Percentiles rank a stretch among this genome's conserved stretches.
Evolutionary conservation across 805 yeast species (phyloP).

Genomic region (Trichomonascus vanleenenianus): DNA sequence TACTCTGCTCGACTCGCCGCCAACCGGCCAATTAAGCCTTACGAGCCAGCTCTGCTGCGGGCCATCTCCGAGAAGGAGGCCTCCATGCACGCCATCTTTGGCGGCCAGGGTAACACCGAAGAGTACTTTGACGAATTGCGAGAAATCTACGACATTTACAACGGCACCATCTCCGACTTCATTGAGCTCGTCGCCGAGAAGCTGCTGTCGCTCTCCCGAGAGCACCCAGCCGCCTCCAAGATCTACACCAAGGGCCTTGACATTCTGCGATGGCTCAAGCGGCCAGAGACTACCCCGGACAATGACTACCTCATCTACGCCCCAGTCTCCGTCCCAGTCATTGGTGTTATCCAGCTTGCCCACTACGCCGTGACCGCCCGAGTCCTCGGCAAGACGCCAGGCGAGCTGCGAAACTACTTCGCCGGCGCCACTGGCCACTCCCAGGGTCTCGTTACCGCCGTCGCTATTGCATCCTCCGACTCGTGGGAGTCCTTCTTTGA

Average conservation of each 20-base stretch:
- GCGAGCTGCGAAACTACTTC: constrained; percentile 64
- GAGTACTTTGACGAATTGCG: constrained; percentile 96
- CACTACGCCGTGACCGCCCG: constrained; percentile 87
- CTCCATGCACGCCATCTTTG: constrained; percentile 75
- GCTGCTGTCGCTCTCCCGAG: constrained; percentile 58
- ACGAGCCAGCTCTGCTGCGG: constrained; percentile 55
- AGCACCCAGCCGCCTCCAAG: constrained; percentile 72
- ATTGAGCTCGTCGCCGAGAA: constrained; percentile 60
- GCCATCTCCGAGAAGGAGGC: constrained; percentile 53
- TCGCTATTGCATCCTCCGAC: constrained; percentile 74
- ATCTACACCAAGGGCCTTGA: constrained; percentile 92
- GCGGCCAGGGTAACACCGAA: constrained; percentile 98
- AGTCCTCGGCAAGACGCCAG: constrained; percentile 81
- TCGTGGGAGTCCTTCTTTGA: constrained; percentile 78
- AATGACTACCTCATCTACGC: constrained; percentile 80
- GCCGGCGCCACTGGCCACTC: constrained; percentile 39
- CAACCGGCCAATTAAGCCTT: constrained; percentile 41
- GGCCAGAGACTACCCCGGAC: constrained; percentile 83
- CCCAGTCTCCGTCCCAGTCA: constrained; percentile 95
- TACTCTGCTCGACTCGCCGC: constrained; percentile 49
- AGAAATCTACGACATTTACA: constrained; percentile 70
- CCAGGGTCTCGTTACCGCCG: constrained; percentile 72
- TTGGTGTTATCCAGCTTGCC: constrained; percentile 90
- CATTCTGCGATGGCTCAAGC: constrained; percentile 76
- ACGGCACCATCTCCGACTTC: constrained; percentile 65